Evolutionary conservation across 1,139 yeast species (phyloP), one percentile per base, ranked within the genome.

Genomic region (Zygoascus meyerae): DNA sequence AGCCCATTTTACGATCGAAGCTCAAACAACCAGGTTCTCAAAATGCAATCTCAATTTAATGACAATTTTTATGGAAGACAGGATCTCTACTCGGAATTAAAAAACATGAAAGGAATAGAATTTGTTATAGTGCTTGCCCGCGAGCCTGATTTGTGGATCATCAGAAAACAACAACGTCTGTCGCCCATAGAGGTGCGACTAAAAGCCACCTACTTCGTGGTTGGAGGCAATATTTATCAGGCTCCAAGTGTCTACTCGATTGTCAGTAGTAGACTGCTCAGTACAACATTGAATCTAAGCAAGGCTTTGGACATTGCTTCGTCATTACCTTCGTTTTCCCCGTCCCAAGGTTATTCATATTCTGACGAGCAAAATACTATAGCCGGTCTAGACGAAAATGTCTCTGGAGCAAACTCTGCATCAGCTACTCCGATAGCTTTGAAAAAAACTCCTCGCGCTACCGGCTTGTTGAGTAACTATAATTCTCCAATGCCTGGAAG

Each of bases 1-100:
- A 86, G 95, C 3, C 98, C 99, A 2, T 94, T 92, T 66, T 92
- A 85, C 63, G 97, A 92, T 63, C 77, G 97, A 55, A 81, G 95
- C 1, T 85, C 97, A 43, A 92, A 89, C 65, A 92, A 92, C 66
- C 97, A 90, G 65, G 94, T 87, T 32, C 75, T 94, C 36, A 86
- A 86, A 67, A 92, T 92, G 98, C 99, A 92, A 66, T 78, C 84
- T 51, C 97, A 90, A 64, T 89, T 83, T 73, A 85, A 81, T 57
- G 85, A 81, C 47, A 72, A 75, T 59, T 66, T 79, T 48, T 78
- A 60, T 42, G 56, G 56, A 29, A 52, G 63, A 12, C 55, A 52
- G 11, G 67, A 67, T 48, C 59, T 77, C 28, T 70, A 71, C 41
- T 62, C 67, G 21, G 85, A 83, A 58, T 72, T 92, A 51, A 69